Conservation (phyloP, 2,329 filamentous ascomycete species). For the Stemphylium beticola region DNA sequence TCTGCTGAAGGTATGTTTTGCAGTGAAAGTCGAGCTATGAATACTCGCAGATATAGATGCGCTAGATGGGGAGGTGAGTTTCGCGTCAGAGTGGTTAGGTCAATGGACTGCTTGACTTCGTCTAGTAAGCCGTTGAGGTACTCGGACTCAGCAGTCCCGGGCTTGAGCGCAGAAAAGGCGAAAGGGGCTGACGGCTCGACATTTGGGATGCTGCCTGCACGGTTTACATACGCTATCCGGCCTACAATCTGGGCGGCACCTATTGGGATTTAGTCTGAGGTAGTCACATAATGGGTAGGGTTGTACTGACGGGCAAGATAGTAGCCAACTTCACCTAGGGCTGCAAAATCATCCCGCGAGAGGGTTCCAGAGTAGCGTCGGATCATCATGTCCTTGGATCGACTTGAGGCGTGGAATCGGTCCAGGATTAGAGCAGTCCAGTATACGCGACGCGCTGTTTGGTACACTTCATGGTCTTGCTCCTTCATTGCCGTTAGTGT, state of each 20-base stretch:
- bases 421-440: conserved; percentile 48
- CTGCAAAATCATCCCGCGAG: conserved; percentile 40
- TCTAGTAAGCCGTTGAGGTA: conserved; percentile 41
- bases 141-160: conserved; percentile 32
- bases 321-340: conserved; percentile 43
- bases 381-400: conserved; percentile 41
- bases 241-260: conserved; percentile 43
- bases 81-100: conserved; percentile 33
- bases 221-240: conserved; percentile 37
- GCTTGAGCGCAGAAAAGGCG: conserved; percentile 32
- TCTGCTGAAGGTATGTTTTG: conserved; percentile 32
- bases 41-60: conserved; percentile 45
- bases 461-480: conserved; percentile 39
- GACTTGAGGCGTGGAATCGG: conserved; percentile 45
- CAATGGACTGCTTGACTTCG: conserved; percentile 42
- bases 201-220: conserved; percentile 38
- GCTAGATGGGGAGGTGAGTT: conserved; percentile 44
- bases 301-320: conserved; percentile 45
- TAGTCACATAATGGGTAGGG: neutral
- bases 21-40: conserved; percentile 38
- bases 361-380: conserved; percentile 39
- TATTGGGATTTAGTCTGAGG: conserved; percentile 15
- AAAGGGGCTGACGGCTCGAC: conserved; percentile 39
- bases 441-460: conserved; percentile 43
- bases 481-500: conserved; percentile 33